A percentile compares a stretch with the other conserved stretches of the same genome.
Evolutionary conservation across 352 stramenopile genomes (phyloP).

Genomic region (Phytophthora aleatoria): DNA sequence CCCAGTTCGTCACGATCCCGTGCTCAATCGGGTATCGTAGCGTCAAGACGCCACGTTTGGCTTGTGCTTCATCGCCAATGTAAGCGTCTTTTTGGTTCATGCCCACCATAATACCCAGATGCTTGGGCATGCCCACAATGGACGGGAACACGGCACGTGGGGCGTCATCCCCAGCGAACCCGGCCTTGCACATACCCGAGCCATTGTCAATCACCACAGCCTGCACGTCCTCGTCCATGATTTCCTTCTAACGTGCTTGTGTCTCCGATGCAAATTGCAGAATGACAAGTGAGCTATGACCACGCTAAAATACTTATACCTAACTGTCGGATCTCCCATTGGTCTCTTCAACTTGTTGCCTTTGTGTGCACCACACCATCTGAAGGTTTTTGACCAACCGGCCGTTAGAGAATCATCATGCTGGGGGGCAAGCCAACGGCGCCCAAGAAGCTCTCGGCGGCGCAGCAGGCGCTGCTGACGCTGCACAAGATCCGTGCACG

Average conservation of each 20-base stretch:
- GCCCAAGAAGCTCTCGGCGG: conserved; percentile 35
- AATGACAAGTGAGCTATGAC: conserved; percentile 9
- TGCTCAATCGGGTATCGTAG: conserved; percentile 99
- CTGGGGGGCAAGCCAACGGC: conserved; percentile 6
- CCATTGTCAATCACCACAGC: conserved; percentile 96
- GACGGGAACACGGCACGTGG: conserved; percentile 97
- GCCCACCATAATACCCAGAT: conserved; percentile 97
- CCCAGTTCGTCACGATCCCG: conserved; percentile 99
- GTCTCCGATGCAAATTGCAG: conserved; percentile 9
- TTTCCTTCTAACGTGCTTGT: neutral
- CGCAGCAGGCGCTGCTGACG: conserved; percentile 50
- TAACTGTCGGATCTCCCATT: conserved; percentile 24
- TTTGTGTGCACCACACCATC: conserved; percentile 25
- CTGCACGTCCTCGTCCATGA: conserved; percentile 65
- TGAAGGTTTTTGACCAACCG: neutral
- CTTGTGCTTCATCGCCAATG: conserved; percentile 93
- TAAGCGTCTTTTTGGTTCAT: conserved; percentile 97
- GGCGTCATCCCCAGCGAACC: conserved; percentile 97
- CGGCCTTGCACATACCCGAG: conserved; percentile 99
- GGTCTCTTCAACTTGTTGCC: conserved; percentile 1
- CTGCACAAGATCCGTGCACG: conserved; percentile 54
- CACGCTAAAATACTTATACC: conserved; percentile 14
- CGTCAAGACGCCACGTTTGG: conserved; percentile 93
- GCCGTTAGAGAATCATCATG: conserved; percentile 20
- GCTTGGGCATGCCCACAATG: conserved; percentile 95